Conservation (phyloP, 192 early-diverging fungal genomes). For the Radiomyces spectabilis region DNA sequence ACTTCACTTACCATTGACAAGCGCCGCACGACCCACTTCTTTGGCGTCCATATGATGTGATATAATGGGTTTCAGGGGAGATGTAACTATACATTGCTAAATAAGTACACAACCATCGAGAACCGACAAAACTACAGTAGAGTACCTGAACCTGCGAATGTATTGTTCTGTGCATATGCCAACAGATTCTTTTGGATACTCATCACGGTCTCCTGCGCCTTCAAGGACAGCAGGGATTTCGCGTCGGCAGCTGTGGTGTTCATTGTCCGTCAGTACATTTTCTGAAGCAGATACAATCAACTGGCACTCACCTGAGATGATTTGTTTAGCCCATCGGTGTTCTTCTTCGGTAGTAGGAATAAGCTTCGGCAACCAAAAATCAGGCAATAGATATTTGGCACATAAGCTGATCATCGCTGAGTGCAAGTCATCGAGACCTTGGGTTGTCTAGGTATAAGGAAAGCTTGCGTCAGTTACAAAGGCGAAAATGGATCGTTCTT, state of each 20-base stretch:
- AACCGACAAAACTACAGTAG: neutral
- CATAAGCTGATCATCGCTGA: too few species aligned
- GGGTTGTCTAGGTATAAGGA: too few species aligned
- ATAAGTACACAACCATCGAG: too few species aligned
- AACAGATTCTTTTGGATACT: conserved; percentile 1
- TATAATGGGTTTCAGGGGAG: conserved; percentile 4
- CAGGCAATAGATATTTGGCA: neutral
- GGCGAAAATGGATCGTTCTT: too few species aligned
- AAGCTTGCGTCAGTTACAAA: too few species aligned
- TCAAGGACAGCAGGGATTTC: neutral
- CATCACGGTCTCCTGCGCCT: neutral
- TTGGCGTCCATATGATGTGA: neutral
- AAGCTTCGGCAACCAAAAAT: neutral
- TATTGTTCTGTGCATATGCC: conserved; percentile 1
- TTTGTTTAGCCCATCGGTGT: neutral
- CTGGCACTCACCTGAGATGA: neutral
- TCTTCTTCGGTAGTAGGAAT: neutral
- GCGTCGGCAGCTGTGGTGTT: neutral
- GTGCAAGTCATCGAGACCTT: too few species aligned
- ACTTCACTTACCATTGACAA: neutral
- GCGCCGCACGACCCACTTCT: neutral
- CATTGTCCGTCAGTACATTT: neutral
- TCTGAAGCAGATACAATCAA: neutral
- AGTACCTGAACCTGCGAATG: neutral
- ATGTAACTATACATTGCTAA: too few species aligned